A percentile compares a stretch with the other conserved stretches of the same genome.
Conservation (phyloP, 1,284 basidiomycete genomes). For the Trichosporon sp. region DNA sequence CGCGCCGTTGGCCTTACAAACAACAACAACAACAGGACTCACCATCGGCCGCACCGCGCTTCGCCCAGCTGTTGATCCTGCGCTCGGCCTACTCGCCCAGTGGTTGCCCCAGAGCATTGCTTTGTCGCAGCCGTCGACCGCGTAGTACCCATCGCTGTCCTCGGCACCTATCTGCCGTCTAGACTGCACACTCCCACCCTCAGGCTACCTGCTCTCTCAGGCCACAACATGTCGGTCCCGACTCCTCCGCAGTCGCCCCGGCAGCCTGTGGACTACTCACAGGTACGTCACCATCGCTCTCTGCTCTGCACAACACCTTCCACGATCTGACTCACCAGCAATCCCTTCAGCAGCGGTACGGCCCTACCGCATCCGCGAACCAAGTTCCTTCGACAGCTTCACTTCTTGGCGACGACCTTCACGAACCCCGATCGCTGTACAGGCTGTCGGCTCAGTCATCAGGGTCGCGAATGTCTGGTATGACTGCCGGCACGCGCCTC, state of each 20-base stretch:
- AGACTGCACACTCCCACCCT: background rate
- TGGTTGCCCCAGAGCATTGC: too few relatives aligned
- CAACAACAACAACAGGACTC: too few relatives aligned
- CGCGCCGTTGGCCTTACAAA: background rate
- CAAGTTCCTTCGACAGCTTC: conserved; percentile 27
- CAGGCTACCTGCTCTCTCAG: background rate
- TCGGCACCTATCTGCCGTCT: background rate
- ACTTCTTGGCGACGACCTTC: conserved; percentile 22
- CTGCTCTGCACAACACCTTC: background rate
- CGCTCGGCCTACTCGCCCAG: too few relatives aligned
- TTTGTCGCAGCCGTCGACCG: too few relatives aligned
- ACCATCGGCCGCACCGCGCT: too few relatives aligned
- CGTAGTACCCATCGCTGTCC: background rate
- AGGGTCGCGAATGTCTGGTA: conserved; percentile 10
- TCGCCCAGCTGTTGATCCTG: too few relatives aligned
- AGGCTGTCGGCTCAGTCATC: background rate
- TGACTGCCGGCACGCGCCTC: background rate
- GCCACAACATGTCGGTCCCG: background rate
- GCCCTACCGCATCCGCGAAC: conserved; percentile 32
- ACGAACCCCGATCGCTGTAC: conserved; percentile 4
- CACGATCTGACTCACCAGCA: background rate
- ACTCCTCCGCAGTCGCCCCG: background rate
- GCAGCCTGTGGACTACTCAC: conserved; percentile 8
- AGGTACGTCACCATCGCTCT: background rate
- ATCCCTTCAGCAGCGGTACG: conserved; percentile 25